Conservation (phyloP, 495 filamentous ascomycete genomes). For the Filosporella fistucella region DNA sequence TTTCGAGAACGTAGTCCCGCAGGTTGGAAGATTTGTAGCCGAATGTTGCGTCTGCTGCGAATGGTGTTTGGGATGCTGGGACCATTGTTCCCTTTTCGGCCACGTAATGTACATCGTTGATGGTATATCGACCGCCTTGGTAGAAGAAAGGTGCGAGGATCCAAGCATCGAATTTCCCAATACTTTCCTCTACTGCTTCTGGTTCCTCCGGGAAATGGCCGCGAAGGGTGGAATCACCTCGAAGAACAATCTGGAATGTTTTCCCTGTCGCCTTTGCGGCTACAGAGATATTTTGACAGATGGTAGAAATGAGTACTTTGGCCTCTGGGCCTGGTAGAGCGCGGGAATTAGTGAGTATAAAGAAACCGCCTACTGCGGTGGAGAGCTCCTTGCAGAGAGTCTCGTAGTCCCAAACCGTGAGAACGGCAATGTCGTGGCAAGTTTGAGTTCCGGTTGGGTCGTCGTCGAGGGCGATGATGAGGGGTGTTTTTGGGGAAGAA, state of each 20-base stretch:
- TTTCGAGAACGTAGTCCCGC: conserved; percentile 46
- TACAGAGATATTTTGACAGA: conserved; percentile 39
- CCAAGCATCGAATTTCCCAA: conserved; percentile 39
- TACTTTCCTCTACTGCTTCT: conserved; percentile 41
- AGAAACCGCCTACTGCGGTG: conserved; percentile 37
- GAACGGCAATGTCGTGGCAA: conserved; percentile 50
- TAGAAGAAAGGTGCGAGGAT: conserved; percentile 50
- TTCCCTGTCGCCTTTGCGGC: conserved; percentile 34
- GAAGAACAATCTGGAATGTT: conserved; percentile 44
- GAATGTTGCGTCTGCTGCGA: conserved; percentile 48
- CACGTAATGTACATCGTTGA: conserved; percentile 51
- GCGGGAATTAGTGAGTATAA: conserved; percentile 53
- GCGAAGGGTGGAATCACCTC: conserved; percentile 48
- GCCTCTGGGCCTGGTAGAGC: conserved; percentile 42
- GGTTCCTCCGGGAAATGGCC: conserved; percentile 50
- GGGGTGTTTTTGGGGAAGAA: conserved; percentile 3
- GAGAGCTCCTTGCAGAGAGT: conserved; percentile 39
- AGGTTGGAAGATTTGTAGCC: conserved; percentile 47
- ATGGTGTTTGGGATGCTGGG: conserved; percentile 42
- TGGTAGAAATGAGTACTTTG: conserved; percentile 34
- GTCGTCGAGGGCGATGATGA: conserved; percentile 48
- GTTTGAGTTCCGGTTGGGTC: conserved; percentile 55
- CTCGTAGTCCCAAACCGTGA: conserved; percentile 45
- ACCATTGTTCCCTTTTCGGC: conserved; percentile 39
- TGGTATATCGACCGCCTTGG: conserved; percentile 47